These are phyloP conservation scores for Hirsutella rhossiliensis DNA, from an alignment of 2,329 filamentous ascomycete species.

Conservation along the genomic window DNA sequence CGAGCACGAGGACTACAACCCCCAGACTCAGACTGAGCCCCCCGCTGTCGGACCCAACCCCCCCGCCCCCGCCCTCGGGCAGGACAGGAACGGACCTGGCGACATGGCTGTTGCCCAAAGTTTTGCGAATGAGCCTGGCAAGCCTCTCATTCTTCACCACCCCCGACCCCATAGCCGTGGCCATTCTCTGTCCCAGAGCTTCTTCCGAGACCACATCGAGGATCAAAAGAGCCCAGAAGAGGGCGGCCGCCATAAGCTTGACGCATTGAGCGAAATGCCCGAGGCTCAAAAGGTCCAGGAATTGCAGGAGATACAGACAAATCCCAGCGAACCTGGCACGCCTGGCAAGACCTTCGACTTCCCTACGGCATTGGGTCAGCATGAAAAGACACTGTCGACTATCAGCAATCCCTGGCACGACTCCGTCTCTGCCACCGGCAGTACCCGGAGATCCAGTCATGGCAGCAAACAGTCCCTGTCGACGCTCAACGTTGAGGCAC, in stretches of 20 bases:
- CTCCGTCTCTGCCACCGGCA: conserved; percentile 25
- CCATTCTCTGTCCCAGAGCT: conserved; percentile 57
- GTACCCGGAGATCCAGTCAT: conserved; percentile 36
- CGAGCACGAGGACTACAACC: conserved; percentile 67
- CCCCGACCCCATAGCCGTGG: conserved; percentile 63
- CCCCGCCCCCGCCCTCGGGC: conserved; percentile 15
- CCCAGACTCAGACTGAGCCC: conserved; percentile 34
- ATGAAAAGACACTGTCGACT: conserved; percentile 43
- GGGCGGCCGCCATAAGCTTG: conserved; percentile 25
- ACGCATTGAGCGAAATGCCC: conserved; percentile 26
- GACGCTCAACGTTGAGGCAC: conserved; percentile 78
- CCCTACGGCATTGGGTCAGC: conserved; percentile 29
- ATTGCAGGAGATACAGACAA: conserved; percentile 57
- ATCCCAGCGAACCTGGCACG: conserved; percentile 59
- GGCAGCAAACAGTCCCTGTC: conserved; percentile 59
- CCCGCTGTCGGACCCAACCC: conserved; percentile 11
- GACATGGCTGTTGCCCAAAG: conserved; percentile 36
- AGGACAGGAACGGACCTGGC: conserved; percentile 32
- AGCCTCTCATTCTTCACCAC: conserved; percentile 52
- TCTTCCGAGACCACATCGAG: conserved; percentile 46
- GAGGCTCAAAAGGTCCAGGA: conserved; percentile 34
- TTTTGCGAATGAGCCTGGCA: conserved; percentile 40
- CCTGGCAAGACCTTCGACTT: conserved; percentile 42
- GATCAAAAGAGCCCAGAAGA: conserved; percentile 24
- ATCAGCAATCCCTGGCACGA: conserved; percentile 54